Percentiles rank a stretch among this genome's conserved stretches.
These are phyloP conservation scores for Ganoderma lucidum DNA, from an alignment of 1,284 basidiomycete species.

Conservation along the genomic window DNA sequence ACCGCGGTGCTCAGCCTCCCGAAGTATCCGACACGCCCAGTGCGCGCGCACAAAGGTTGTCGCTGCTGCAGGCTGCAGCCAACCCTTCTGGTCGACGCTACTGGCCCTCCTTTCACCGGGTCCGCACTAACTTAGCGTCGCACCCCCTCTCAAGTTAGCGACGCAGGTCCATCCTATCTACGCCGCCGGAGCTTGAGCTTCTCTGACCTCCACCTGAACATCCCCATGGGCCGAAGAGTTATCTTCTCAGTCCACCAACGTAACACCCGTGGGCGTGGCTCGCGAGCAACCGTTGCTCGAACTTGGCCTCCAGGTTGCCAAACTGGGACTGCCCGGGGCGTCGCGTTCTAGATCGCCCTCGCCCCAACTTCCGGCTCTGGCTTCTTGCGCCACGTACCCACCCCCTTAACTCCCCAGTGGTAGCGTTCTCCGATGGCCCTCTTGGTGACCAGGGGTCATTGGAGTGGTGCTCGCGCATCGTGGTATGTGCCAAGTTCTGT, in stretches of 20 bases:
- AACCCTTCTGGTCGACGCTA: not conserved
- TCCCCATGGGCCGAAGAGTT: not conserved
- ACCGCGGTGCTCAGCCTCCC: slow-evolving; percentile 7
- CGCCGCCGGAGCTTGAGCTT: slow-evolving; percentile 2
- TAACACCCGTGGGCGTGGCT: not conserved
- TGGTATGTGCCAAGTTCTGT: not conserved
- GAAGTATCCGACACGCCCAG: not conserved
- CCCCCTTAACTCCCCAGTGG: not conserved
- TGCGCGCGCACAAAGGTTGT: not conserved
- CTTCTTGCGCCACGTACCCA: not conserved
- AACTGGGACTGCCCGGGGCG: not conserved
- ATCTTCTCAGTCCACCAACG: not conserved
- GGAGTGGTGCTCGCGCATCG: not conserved
- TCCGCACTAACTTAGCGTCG: not conserved
- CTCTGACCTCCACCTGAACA: not conserved
- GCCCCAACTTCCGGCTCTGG: not conserved
- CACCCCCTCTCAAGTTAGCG: not conserved
- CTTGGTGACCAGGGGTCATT: not conserved
- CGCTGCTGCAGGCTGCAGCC: not conserved
- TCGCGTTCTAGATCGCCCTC: not conserved
- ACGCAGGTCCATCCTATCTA: slow-evolving; percentile 4
- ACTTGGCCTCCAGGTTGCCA: not conserved
- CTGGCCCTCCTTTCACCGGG: not conserved
- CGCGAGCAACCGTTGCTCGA: not conserved
- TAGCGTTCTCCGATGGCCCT: not conserved